These are phyloP conservation scores for Peronospora belbahrii DNA, from an alignment of 352 stramenopile species.

Conservation along the genomic window DNA sequence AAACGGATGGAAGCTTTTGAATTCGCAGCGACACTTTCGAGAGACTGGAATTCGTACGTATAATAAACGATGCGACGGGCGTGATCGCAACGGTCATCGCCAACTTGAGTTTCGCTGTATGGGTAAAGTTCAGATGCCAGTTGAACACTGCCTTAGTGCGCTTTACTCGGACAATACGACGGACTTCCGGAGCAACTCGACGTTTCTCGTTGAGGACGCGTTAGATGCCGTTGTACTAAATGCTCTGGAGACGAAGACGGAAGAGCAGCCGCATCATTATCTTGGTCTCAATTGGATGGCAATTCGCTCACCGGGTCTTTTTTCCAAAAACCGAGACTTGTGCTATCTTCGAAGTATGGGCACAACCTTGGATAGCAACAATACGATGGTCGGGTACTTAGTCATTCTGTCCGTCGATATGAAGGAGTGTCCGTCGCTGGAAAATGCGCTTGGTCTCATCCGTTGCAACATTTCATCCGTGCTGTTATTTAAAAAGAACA, in stretches of 20 bases:
- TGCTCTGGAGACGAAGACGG: constrained; percentile 30
- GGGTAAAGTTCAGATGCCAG: constrained; percentile 40
- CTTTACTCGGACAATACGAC: constrained; percentile 55
- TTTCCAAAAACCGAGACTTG: constrained; percentile 52
- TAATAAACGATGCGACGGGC: constrained; percentile 32
- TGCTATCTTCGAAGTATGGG: constrained; percentile 53
- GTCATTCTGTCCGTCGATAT: constrained; percentile 55
- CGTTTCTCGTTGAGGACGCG: constrained; percentile 47
- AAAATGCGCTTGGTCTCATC: constrained; percentile 39
- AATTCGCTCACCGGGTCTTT: constrained; percentile 32
- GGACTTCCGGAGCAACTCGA: constrained; percentile 49
- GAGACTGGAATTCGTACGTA: constrained; percentile 59
- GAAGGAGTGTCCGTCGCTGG: constrained; percentile 43
- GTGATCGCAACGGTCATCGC: constrained; percentile 27
- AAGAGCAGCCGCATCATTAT: constrained; percentile 42
- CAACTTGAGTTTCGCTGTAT: constrained; percentile 60
- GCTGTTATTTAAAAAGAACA: constrained; percentile 49
- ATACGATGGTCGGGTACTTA: constrained; percentile 45
- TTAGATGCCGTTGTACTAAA: constrained; percentile 58
- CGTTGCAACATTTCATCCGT: constrained; percentile 49
- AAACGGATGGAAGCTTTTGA: constrained; percentile 61
- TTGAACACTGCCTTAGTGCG: constrained; percentile 39
- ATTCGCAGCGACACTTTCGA: constrained; percentile 58
- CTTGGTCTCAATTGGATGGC: constrained; percentile 67
- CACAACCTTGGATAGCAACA: constrained; percentile 33